These are phyloP conservation scores for Westerdykella ornata DNA, from an alignment of 2,329 filamentous ascomycete species.

Conservation along the genomic window DNA sequence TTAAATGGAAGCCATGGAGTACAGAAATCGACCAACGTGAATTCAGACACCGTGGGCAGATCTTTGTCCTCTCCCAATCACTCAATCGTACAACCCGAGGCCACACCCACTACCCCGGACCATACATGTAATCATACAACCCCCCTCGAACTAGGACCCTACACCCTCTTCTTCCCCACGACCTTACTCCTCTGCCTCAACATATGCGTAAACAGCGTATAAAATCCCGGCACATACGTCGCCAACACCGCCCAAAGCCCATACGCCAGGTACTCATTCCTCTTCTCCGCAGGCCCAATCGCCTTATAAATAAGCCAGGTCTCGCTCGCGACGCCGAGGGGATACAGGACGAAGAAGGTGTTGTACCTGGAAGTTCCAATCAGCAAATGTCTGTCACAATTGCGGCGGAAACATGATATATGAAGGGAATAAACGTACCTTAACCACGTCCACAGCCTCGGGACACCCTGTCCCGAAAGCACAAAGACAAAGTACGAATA, in stretches of 20 bases:
- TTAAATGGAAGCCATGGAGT: no score
- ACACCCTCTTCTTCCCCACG: slow-evolving; percentile 1
- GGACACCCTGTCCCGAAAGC: slow-evolving; percentile 53
- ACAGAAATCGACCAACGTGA: no score
- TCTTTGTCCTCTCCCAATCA: no score
- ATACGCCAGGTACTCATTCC: slow-evolving; percentile 49
- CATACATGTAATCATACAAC: no score
- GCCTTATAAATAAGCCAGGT: slow-evolving; percentile 70
- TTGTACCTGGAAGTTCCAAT: slow-evolving; percentile 54
- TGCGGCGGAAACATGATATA: slow-evolving; percentile 1
- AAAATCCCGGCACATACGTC: slow-evolving; percentile 74
- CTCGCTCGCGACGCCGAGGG: slow-evolving; percentile 84
- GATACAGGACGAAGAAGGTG: slow-evolving; percentile 89
- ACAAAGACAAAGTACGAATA: slow-evolving; percentile 85
- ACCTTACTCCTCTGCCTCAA: slow-evolving; percentile 57
- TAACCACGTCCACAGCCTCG: slow-evolving; percentile 66
- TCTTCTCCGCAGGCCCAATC: slow-evolving; percentile 52
- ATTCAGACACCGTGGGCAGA: no score
- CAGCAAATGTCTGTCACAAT: neutral
- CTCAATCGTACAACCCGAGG: no score
- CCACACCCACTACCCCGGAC: no score
- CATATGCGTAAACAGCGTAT: slow-evolving; percentile 91
- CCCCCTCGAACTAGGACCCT: neutral
- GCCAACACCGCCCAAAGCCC: slow-evolving; percentile 59
- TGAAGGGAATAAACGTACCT: slow-evolving; percentile 43